A percentile compares a stretch with the other conserved stretches of the same genome.
Evolutionary conservation across 192 early-diverging fungal species (phyloP).

Genomic region (Lobosporangium transversale): DNA sequence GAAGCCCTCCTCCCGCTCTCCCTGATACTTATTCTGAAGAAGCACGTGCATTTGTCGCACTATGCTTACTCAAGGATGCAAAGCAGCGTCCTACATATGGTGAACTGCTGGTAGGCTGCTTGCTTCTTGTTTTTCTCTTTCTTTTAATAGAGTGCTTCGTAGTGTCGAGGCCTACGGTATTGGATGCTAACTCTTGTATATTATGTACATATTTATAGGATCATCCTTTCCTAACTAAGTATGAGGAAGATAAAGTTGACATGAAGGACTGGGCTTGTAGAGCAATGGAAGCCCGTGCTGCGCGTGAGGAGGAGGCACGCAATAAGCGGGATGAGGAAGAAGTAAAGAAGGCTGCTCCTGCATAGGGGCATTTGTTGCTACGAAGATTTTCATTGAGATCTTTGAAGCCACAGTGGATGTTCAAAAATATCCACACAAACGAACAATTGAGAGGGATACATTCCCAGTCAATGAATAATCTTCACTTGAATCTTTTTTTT

Average conservation of each 20-base stretch:
- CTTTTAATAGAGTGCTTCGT: no score
- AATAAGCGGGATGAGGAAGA: no score
- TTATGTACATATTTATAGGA: constrained; percentile 33
- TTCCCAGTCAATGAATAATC: no score
- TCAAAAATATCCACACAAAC: no score
- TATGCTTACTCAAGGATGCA: constrained; percentile 78
- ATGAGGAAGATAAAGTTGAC: constrained; percentile 73
- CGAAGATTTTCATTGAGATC: no score
- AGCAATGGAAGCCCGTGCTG: constrained; percentile 60
- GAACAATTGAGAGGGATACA: no score
- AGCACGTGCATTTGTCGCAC: constrained; percentile 81
- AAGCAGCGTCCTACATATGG: constrained; percentile 78
- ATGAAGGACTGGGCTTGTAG: constrained; percentile 83
- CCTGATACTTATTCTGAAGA: constrained; percentile 75
- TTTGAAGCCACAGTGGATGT: no score
- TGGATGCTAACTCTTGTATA: no score
- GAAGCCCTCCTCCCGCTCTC: constrained; percentile 77
- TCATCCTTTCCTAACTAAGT: constrained; percentile 80
- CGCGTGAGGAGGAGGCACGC: constrained; percentile 31
- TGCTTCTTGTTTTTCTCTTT: no score
- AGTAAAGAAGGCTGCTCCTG: constrained; percentile 17
- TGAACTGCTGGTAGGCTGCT: constrained; percentile 67
- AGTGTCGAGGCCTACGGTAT: no score
- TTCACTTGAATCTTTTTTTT: no score
- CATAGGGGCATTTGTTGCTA: no score